These are phyloP conservation scores for Abrus pulchellus DNA, from an alignment of 306 rosid species.

Conservation along the genomic window DNA sequence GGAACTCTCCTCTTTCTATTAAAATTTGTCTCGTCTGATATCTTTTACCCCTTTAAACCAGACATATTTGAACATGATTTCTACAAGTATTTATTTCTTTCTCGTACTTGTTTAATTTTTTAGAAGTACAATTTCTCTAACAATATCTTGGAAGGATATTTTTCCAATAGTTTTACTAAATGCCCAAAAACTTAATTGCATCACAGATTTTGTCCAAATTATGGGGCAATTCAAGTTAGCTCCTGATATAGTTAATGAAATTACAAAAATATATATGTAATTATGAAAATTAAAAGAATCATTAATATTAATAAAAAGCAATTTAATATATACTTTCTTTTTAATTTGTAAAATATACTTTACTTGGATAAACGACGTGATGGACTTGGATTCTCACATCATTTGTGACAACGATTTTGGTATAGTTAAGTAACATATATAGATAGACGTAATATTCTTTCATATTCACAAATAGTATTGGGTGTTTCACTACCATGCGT, in stretches of 20 bases:
- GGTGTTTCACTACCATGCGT: not conserved
- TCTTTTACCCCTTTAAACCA: not conserved
- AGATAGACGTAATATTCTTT: not conserved
- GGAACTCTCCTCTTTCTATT: not conserved
- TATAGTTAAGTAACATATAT: not conserved
- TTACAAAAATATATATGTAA: not conserved
- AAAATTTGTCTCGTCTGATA: not conserved
- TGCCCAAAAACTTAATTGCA: not conserved
- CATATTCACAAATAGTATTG: not conserved
- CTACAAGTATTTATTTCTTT: not conserved
- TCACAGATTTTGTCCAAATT: not conserved
- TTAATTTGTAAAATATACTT: not conserved
- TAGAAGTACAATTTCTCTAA: not conserved
- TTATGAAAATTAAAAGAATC: not conserved
- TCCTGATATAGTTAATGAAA: not conserved
- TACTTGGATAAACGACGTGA: not conserved
- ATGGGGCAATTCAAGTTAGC: conserved; percentile 3
- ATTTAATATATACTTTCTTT: not conserved
- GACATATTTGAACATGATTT: not conserved
- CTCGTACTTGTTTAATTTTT: not conserved
- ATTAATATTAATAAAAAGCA: not conserved
- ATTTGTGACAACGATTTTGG: not conserved
- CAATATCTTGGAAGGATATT: not conserved
- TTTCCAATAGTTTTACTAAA: not conserved
- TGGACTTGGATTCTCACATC: not conserved